These are phyloP conservation scores for Orbilia oligospora DNA, from an alignment of 2,329 filamentous ascomycete species.

Conservation along the genomic window DNA sequence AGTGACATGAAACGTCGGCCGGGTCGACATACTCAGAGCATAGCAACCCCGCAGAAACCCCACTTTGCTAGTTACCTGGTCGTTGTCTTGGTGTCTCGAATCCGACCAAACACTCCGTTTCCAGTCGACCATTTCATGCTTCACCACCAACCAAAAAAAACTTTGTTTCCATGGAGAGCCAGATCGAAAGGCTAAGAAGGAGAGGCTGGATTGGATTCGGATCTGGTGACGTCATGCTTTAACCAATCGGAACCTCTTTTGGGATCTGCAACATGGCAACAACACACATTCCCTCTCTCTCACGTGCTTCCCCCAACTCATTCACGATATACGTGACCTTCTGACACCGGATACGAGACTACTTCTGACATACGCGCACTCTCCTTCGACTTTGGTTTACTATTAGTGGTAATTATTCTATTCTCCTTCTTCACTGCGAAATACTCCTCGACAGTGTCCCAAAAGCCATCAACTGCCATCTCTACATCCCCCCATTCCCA, in stretches of 20 bases:
- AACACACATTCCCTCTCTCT: background rate
- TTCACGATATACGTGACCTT: too few species aligned
- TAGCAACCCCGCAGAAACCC: slow-evolving; percentile 12
- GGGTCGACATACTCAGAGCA: background rate
- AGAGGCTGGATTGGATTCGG: slow-evolving; percentile 2
- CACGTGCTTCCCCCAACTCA: too few species aligned
- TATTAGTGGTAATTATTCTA: background rate
- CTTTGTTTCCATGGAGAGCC: slow-evolving; percentile 1
- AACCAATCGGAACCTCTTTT: background rate
- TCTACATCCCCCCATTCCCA: slow-evolving; percentile 38
- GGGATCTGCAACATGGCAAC: slow-evolving; percentile 13
- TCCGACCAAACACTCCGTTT: slow-evolving; percentile 10
- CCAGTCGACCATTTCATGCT: background rate
- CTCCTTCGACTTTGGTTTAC: background rate
- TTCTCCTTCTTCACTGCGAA: background rate
- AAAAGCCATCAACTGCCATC: slow-evolving; percentile 3
- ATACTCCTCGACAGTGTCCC: background rate
- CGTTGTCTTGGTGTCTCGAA: slow-evolving; percentile 25
- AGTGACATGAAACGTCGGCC: slow-evolving; percentile 4
- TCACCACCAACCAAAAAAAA: too few species aligned
- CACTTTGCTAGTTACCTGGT: background rate
- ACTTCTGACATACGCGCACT: background rate
- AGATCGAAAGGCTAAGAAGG: background rate
- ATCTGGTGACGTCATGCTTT: slow-evolving; percentile 8
- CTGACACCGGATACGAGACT: too few species aligned